Evolutionary conservation across 2,329 filamentous ascomycete species (phyloP), one percentile per base, ranked within the genome.

Genomic region (Aspergillus neoniger): DNA sequence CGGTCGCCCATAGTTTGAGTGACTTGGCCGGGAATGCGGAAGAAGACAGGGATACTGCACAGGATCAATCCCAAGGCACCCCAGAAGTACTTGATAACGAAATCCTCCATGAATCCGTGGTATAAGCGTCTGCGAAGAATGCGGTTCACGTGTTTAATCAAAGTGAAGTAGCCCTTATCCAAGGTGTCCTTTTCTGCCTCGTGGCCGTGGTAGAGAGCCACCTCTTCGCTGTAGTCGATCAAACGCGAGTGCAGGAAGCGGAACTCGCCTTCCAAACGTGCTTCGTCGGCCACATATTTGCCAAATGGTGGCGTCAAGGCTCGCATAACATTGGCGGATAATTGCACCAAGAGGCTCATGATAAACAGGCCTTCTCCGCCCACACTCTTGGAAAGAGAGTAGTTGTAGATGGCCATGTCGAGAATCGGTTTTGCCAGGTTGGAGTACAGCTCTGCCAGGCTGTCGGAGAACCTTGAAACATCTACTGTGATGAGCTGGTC

Each of bases 21-120:
- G 47, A 84, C 73, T 65, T 88, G 83, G 1, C 90, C 91, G 0
- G 93, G 92, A 17, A 97, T 85, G 76, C 94, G 94, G 82, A 99
- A 91, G 76, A 99, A 99, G 2, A 98, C 94, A 0, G 95, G 95
- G 0, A 96, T 88, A 76, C 92, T 96, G 81, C 95, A 99, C 9
- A 99, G 87, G 65, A 96, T 77, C 65, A 99, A 83, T 1, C 95
- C 95, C 47, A 99, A 77, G 2, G 95, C 94, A 43, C 95, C 95
- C 95, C 95, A 99, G 78, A 98, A 95, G 75, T 99, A 99, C 77
- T 99, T 99, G 78, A 99, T 96, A 60, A 98, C 92, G 77, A 97
- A 99, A 76, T 99, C 95, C 75, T 99, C 95, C 94, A 98, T 97
- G 71, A 99, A 89, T n/a, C 93, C 94, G 75, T 99, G 94, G 76